Evolutionary conservation across 306 rosid genomes (phyloP).

Genomic region (Inga leiocalycina): DNA sequence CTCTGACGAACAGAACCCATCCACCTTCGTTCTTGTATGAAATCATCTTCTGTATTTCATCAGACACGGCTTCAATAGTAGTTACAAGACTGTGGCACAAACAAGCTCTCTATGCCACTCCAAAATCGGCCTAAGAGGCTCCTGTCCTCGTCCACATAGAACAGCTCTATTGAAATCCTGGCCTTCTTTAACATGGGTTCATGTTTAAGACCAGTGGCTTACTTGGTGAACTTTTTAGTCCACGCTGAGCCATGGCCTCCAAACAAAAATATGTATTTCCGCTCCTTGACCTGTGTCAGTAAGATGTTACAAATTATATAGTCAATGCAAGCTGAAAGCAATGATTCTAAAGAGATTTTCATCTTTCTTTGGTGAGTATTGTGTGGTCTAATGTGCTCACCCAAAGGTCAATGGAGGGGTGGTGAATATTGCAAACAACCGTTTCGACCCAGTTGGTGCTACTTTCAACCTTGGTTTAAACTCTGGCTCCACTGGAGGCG

Average conservation of each 20-base stretch:
- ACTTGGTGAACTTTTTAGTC: background rate
- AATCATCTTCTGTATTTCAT: background rate
- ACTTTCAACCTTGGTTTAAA: background rate
- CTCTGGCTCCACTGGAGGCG: background rate
- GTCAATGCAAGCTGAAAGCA: background rate
- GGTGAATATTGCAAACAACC: constrained; percentile 14
- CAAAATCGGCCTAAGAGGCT: background rate
- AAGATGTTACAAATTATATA: background rate
- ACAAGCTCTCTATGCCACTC: constrained; percentile 2
- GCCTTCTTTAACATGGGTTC: background rate
- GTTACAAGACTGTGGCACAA: background rate
- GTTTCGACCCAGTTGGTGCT: constrained; percentile 38
- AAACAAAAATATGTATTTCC: constrained; percentile 45
- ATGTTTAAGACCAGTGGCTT: background rate
- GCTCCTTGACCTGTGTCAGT: background rate
- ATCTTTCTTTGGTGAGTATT: background rate
- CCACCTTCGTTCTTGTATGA: background rate
- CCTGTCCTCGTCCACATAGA: constrained; percentile 9
- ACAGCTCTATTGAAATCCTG: background rate
- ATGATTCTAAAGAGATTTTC: background rate
- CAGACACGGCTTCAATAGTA: background rate
- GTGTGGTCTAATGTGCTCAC: constrained; percentile 35
- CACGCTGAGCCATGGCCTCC: constrained; percentile 41
- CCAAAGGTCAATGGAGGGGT: constrained; percentile 35
- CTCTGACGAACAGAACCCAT: constrained; percentile 13